Base-by-base conservation (phyloP, 352 stramenopile genomes). In the Globisporangium nodosum region DNA sequence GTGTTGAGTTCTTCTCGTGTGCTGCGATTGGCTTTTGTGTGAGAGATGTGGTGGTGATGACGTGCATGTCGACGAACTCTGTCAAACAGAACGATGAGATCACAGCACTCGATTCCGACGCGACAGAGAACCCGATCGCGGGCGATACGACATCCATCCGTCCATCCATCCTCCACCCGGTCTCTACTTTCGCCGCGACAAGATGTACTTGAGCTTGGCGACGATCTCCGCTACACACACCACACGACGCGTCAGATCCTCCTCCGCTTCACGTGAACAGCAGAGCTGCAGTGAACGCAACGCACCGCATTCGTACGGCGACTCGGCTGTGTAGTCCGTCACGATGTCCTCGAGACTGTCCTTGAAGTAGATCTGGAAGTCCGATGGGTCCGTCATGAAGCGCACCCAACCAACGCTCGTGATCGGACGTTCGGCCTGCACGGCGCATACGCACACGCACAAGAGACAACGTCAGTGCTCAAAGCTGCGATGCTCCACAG, bases 341-440 rank as follows among this genome's bases (percentile, higher is more conserved):
- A 92, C 74, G 65, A 92, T 92, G 63, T 95, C 85, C 61, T 95
- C 85, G 62, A 92, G 88, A 55, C 68, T 90, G 68, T 91, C 84
- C 52, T 93, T 93, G 66, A 85, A 95, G 69, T 93, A 92, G 59
- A 95, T 92, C 70, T 93, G 83, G 54, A 95, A 95, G 42, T 92
- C 85, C 58, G 75, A 91, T 40, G 83, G 83, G 56, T 90, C 85
- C 50, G 83, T 76, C 63, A 90, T 90, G 61, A 95, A 95, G 45
- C 83, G 85, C 35, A 95, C 82, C 85, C 83, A 93, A 21, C 78
- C 82, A 24, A 95, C 79, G 65, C 83, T 90, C 42, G 85, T 88
- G 61, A 95, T 95, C 7, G 85, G 85, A 35, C 85, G 73, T 59
- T 95, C 85, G 31, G 85, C 83, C 85, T 95, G 45, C 51, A 46